Base-by-base conservation (phyloP, 352 stramenopile species). In the Globisporangium paddicum region DNA sequence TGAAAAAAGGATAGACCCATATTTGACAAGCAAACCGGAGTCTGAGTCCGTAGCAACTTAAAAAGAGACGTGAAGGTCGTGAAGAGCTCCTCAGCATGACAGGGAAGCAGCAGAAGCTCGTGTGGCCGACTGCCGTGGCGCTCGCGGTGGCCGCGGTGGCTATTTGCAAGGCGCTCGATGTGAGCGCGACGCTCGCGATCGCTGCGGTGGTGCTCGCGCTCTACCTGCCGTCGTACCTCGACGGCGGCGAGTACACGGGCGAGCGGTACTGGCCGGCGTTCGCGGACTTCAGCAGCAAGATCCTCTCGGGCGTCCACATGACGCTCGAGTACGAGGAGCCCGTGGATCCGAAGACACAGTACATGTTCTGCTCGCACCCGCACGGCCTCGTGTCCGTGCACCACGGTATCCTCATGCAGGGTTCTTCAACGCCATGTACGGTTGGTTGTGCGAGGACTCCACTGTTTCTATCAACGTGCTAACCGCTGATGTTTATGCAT, bases 301-400 rank as follows among this genome's bases (percentile, higher is more conserved):
- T 66, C 23, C 67, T 86, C 58, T 48, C 67, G 5, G 54, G 66
- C 23, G 74, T 89, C 50, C 64, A 69, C 0, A 75, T 70, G 55
- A 87, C 79, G 48, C 62, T 92, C 37, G 79, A 92, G 60, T 89
- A 84, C 64, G 81, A 95, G 50, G 71, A 82, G 49, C 67, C 69
- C 9, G 60, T 93, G 45, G 71, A 87, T 35, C 71, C 77, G 5
- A 58, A 50, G 28, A 81, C 78, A 67, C 82, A 90, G 58, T 86
- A 93, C 56, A 83, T 95, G 28, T 89, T 91, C 50, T 87, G 71
- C 55, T 88, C 77, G 3, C 85, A 95, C 50, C 85, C 85, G 38
- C 85, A 95, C 52, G 85, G 82, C 14, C 53, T 92, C 11, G 47
- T 89, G 41, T 95, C 85, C 10, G 73, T 60, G 35, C 81, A 93